These are phyloP conservation scores for Thielaviopsis ethacetica DNA, from an alignment of 2,329 filamentous ascomycete species.

Conservation along the genomic window DNA sequence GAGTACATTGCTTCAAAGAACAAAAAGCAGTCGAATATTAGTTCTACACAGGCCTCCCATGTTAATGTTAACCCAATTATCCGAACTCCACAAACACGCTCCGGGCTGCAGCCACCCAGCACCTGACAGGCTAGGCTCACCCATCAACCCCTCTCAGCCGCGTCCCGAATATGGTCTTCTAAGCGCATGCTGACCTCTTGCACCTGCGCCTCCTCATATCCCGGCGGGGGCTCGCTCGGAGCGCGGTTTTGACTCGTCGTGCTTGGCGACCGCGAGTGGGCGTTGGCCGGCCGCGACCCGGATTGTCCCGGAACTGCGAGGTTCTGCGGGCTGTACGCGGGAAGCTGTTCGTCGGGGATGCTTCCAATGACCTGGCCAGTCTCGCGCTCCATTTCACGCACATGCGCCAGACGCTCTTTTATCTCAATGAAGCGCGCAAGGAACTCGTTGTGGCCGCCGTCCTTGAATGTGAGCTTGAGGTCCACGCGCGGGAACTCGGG, in stretches of 20 bases:
- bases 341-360: slow-evolving; percentile 72
- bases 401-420: slow-evolving; percentile 69
- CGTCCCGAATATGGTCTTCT: slow-evolving; percentile 57
- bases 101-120: not conserved
- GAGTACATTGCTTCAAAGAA: not conserved
- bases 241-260: slow-evolving; percentile 22
- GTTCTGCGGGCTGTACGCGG: slow-evolving; percentile 44
- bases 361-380: slow-evolving; percentile 42
- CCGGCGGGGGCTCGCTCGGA: slow-evolving; percentile 68
- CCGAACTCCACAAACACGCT: not conserved
- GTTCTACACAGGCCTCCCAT: not conserved
- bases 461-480: slow-evolving; percentile 76
- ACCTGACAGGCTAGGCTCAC: not conserved
- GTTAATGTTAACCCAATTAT: not conserved
- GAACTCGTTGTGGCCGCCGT: slow-evolving; percentile 90
- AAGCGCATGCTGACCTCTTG: slow-evolving; percentile 41
- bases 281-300: slow-evolving; percentile 16
- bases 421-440: slow-evolving; percentile 67
- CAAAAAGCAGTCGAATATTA: not conserved
- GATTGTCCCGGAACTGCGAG: slow-evolving; percentile 10
- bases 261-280: slow-evolving; percentile 19
- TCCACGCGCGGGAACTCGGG: slow-evolving; percentile 56
- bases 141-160: slow-evolving; percentile 43
- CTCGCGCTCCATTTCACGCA: slow-evolving; percentile 56
- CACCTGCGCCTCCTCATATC: slow-evolving; percentile 82